phyloP scores from a whole-genome alignment of 2,329 filamentous ascomycete genomes.

The Colletotrichum sublineola region DNA sequence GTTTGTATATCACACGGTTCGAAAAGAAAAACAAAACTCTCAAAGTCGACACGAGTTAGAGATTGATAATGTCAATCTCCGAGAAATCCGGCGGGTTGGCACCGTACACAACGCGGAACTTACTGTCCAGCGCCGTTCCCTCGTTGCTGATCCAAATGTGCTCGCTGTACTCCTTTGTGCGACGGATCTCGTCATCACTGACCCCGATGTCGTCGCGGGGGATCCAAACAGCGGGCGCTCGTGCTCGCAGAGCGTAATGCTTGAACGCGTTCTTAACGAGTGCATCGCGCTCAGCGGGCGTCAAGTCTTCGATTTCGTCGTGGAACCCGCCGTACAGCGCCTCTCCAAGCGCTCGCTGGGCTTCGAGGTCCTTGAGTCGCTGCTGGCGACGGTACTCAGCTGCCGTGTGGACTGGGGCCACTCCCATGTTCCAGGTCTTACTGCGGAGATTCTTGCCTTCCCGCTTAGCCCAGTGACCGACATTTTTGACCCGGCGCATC shows the following conservation, averaged over 20 bases:
- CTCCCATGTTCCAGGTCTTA: constrained; percentile 57
- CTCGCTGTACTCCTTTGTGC: constrained; percentile 81
- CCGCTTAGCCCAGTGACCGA: constrained; percentile 62
- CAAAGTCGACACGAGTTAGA: constrained; percentile 59
- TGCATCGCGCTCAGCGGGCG: constrained; percentile 87
- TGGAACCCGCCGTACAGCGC: constrained; percentile 89
- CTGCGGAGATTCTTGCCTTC: constrained; percentile 64
- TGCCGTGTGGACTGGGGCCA: constrained; percentile 55
- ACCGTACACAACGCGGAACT: constrained; percentile 85
- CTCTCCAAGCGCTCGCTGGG: constrained; percentile 79
- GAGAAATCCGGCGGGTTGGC: constrained; percentile 91
- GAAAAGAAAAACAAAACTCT: not conserved
- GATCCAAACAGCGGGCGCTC: constrained; percentile 92
- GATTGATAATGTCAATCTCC: constrained; percentile 85
- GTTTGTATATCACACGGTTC: constrained; percentile 26
- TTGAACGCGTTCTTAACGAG: constrained; percentile 91
- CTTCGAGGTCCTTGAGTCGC: constrained; percentile 74
- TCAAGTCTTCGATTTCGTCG: constrained; percentile 95
- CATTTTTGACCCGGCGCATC: constrained; percentile 62
- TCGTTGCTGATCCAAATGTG: constrained; percentile 95
- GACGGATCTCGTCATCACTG: constrained; percentile 88
- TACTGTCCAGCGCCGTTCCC: constrained; percentile 87
- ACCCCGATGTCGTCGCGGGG: constrained; percentile 91
- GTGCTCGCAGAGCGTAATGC: constrained; percentile 87
- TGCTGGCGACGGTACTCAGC: constrained; percentile 63